Evolutionary conservation across 129 eudicot genomes (phyloP).

Genomic region (Helichrysum umbraculigerum): DNA sequence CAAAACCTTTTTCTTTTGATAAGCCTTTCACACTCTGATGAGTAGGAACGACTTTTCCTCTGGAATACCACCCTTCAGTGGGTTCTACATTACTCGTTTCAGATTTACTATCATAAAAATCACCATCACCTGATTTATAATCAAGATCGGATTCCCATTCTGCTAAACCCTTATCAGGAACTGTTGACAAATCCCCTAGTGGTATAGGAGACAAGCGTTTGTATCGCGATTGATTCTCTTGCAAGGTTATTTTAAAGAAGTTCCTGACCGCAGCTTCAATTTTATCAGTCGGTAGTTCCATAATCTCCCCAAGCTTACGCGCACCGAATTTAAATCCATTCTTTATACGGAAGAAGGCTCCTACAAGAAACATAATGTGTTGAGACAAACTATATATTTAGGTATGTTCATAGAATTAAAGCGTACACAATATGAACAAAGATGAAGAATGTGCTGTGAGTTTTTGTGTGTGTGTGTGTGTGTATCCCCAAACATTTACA

Average conservation of each 20-base stretch:
- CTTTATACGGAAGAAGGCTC: constrained; percentile 65
- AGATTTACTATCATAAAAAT: background rate
- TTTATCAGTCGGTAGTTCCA: constrained; percentile 43
- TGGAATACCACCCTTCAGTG: background rate
- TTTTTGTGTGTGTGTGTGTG: too few species aligned
- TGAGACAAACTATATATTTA: background rate
- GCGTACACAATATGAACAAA: background rate
- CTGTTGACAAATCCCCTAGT: constrained; percentile 14
- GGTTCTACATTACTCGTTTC: background rate
- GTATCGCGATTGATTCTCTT: constrained; percentile 41
- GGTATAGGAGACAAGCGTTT: constrained; percentile 24
- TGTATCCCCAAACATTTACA: background rate
- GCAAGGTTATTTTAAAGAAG: constrained; percentile 59
- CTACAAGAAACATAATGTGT: constrained; percentile 30
- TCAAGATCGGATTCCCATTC: background rate
- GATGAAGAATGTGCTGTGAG: background rate
- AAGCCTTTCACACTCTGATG: background rate
- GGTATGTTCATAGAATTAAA: background rate
- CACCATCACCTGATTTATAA: background rate
- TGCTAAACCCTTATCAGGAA: background rate
- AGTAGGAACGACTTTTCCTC: background rate
- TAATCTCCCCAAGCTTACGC: constrained; percentile 65
- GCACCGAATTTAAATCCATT: constrained; percentile 76
- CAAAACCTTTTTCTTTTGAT: background rate
- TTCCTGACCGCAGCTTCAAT: constrained; percentile 48